Base-by-base conservation (phyloP, 2,329 filamentous ascomycete species). In the Rachicladosporium sp. region DNA sequence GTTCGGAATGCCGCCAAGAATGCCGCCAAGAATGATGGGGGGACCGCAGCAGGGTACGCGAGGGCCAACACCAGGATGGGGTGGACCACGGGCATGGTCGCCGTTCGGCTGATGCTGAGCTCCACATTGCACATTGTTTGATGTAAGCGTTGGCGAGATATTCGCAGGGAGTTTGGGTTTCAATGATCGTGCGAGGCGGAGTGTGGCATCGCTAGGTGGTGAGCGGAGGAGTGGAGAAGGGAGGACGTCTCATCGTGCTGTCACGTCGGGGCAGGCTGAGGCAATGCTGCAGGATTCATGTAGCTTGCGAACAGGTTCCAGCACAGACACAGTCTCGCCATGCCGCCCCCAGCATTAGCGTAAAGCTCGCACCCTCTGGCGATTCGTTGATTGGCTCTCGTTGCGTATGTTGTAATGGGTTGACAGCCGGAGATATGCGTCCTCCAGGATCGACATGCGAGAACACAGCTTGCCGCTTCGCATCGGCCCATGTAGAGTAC, bases 281-380 rank as follows among this genome's bases (percentile, higher is more conserved):
- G 15, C 15, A 19, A 19, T 19, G 15, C 15, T 19, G 15, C 15
- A 19, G 15, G 5, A 19, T 3, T 19, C 5, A 19, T 3, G 5
- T 19, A 19, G 15, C 3, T 19, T 27, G 23, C 9, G 19, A n/a
- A 46, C 53, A 51, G 9, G 47, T 42, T 3, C 47, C 49, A 31
- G 42, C 36, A 21, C 50, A 55, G 4, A 56, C 49, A 36, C 57
- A 65, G 42, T 69, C 66, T 35, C 63, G 48, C 44, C 62, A 61
- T 4, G 66, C 66, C 19, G 65, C 54, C 37, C 61, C 60, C 48
- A 69, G 41, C 38, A 67, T 44, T 4, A 69, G 50, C 2, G 63
- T 54, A 46, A 69, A 69, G 31, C 57, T 61, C 50, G 67, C 59
- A 2, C 60, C 65, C 45, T 69, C 65, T 0, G 66, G 60, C 40